phyloP scores from a whole-genome alignment of 495 filamentous ascomycete species.

The Hypoxylon crocopeplum region DNA sequence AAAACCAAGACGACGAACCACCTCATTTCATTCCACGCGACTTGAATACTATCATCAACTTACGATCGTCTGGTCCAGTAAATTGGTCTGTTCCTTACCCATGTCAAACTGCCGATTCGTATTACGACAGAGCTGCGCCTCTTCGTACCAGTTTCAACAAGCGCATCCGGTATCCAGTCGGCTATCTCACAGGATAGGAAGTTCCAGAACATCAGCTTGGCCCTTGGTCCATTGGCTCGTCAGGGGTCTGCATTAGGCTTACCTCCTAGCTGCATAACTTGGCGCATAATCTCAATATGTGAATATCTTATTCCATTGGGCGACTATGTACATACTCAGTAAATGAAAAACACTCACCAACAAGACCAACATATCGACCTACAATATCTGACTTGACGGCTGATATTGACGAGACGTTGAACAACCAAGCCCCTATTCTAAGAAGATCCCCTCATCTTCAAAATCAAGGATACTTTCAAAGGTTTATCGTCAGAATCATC shows the following conservation, averaged over 20 bases:
- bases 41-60: conserved; percentile 8
- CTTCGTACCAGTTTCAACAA: conserved; percentile 29
- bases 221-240: conserved; percentile 6
- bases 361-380: too few species aligned
- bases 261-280: not conserved
- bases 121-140: conserved; percentile 30
- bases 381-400: too few species aligned
- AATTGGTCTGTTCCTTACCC: conserved; percentile 5
- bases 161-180: conserved; percentile 20
- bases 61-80: conserved; percentile 13
- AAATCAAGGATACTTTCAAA: too few species aligned
- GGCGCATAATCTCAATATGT: too few species aligned
- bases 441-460: too few species aligned
- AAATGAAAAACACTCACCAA: not conserved
- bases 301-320: too few species aligned
- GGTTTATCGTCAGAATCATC: too few species aligned
- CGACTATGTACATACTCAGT: not conserved
- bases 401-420: too few species aligned
- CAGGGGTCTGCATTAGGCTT: conserved; percentile 7
- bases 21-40: conserved; percentile 17
- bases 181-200: not conserved
- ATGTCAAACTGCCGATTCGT: conserved; percentile 21
- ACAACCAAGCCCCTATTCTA: too few species aligned
- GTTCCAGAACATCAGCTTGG: conserved; percentile 21
- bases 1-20: conserved; percentile 14